Conservation (phyloP, 192 early-diverging fungal species). For the Backusella sp. region DNA sequence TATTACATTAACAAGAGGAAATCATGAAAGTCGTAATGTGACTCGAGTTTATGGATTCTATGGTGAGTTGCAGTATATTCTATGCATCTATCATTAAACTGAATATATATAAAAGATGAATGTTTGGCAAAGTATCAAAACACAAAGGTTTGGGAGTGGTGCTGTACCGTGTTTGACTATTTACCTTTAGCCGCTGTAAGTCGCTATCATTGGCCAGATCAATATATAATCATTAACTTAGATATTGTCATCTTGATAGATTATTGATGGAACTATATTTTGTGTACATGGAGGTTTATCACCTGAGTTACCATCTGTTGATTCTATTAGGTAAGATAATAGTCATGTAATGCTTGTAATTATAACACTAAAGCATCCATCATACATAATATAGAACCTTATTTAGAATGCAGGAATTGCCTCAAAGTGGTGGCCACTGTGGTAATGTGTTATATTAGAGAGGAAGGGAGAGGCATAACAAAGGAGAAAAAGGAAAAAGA, state of each 20-base stretch:
- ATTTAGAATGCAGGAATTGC: slow-evolving; percentile 87
- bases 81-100: neutral
- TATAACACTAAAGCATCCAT: neutral
- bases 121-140: slow-evolving; percentile 91
- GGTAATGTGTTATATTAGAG: slow-evolving; percentile 18
- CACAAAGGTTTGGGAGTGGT: slow-evolving; percentile 93
- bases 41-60: slow-evolving; percentile 96
- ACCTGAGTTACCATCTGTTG: slow-evolving; percentile 84
- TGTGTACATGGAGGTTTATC: slow-evolving; percentile 94
- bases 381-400: slow-evolving; percentile 54
- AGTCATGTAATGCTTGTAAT: neutral
- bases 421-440: slow-evolving; percentile 87
- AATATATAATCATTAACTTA: neutral
- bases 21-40: slow-evolving; percentile 95
- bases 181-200: slow-evolving; percentile 87
- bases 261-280: slow-evolving; percentile 84
- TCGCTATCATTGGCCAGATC: neutral
- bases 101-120: slow-evolving; percentile 62
- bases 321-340: slow-evolving; percentile 66
- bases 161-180: slow-evolving; percentile 91
- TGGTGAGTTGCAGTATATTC: slow-evolving; percentile 44
- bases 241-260: slow-evolving; percentile 39
- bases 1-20: slow-evolving; percentile 91
- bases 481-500: neutral
- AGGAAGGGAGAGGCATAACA: neutral